A percentile compares a stretch with the other conserved stretches of the same genome.
Evolutionary conservation across 2,329 filamentous ascomycete genomes (phyloP).

Genomic region (Mycosphaerella sp.): DNA sequence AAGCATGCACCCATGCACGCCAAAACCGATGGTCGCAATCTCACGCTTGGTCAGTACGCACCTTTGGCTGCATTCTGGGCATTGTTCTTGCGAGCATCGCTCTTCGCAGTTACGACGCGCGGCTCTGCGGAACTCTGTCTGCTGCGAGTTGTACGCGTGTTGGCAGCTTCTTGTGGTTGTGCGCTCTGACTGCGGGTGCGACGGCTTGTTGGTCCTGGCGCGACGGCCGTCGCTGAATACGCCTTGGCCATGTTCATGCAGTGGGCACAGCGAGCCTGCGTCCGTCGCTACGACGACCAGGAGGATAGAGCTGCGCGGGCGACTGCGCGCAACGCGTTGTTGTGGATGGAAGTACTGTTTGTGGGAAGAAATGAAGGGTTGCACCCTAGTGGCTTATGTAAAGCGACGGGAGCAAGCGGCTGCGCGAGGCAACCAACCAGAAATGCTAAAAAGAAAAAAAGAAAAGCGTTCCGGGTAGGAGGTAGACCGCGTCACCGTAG

Average conservation of each 20-base stretch:
- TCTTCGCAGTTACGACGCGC: neutral
- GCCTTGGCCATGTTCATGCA: conserved; percentile 7
- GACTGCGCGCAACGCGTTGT: too few relatives aligned
- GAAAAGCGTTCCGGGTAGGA: too few relatives aligned
- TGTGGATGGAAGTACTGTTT: too few relatives aligned
- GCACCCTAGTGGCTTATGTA: too few relatives aligned
- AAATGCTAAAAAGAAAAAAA: too few relatives aligned
- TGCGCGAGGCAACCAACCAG: too few relatives aligned
- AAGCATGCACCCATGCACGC: neutral
- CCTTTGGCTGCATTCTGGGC: conserved; percentile 2
- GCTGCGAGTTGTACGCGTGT: neutral
- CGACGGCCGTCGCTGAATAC: conserved; percentile 7
- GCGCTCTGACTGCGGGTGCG: conserved; percentile 10
- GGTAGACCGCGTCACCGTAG: too few relatives aligned
- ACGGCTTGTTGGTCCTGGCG: conserved; percentile 6
- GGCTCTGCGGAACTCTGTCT: neutral
- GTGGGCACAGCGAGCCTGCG: neutral
- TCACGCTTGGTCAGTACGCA: neutral
- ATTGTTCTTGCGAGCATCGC: neutral
- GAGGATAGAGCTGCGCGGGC: neutral
- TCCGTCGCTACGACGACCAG: neutral
- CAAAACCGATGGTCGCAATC: neutral
- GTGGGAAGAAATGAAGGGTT: too few relatives aligned
- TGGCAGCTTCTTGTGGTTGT: conserved; percentile 4
- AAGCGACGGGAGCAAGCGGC: too few relatives aligned